phyloP scores from a whole-genome alignment of 2,329 filamentous ascomycete species.

The Cladosporium halotolerans region DNA sequence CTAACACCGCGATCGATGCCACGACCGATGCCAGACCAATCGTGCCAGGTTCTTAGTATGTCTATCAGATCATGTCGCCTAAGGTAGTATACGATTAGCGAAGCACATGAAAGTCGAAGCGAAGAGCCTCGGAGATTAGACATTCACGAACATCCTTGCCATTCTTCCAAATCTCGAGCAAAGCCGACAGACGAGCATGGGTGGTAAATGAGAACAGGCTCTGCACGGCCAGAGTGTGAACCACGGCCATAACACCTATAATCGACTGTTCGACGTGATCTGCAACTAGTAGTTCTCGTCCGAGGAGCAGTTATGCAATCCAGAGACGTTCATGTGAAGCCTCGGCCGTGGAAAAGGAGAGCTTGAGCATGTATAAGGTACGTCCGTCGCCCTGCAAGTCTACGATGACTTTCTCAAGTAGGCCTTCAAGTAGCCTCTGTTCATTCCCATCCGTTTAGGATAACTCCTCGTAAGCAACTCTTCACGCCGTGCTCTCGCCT shows the following conservation, averaged over 20 bases:
- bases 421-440: constrained; percentile 12
- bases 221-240: constrained; percentile 4
- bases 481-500: constrained; percentile 5
- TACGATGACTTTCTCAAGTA: constrained; percentile 12
- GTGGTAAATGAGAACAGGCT: constrained; percentile 5
- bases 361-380: constrained; percentile 14
- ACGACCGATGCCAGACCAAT: neutral
- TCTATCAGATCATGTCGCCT: neutral
- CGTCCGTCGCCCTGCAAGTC: constrained; percentile 6
- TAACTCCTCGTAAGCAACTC: constrained; percentile 5
- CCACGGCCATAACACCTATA: constrained; percentile 1
- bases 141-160: constrained; percentile 1
- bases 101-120: neutral
- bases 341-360: constrained; percentile 8
- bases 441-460: constrained; percentile 11
- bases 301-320: neutral
- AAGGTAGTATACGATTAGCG: too few relatives aligned
- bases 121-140: constrained; percentile 7
- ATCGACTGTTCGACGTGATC: constrained; percentile 9
- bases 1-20: neutral
- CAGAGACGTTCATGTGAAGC: constrained; percentile 9
- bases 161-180: constrained; percentile 2
- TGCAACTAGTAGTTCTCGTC: constrained; percentile 10
- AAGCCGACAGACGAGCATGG: constrained; percentile 8
- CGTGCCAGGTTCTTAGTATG: neutral